These are phyloP conservation scores for Mycena polygramma DNA, from an alignment of 768 basidiomycete genomes.

Conservation along the genomic window DNA sequence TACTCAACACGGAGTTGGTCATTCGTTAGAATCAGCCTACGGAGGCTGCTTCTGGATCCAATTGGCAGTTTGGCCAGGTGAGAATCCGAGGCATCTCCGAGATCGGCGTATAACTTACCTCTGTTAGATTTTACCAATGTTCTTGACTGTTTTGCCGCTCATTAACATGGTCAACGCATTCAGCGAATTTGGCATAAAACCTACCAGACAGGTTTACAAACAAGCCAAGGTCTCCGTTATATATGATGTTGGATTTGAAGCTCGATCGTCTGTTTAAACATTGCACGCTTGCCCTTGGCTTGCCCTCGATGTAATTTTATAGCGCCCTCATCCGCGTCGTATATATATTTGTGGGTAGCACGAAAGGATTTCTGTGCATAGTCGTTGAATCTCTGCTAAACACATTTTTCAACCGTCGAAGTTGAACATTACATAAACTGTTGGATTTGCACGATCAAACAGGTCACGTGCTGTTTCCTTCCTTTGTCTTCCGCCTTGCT, in stretches of 20 bases:
- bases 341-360: too few relatives aligned
- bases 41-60: not conserved
- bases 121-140: slow-evolving; percentile 16
- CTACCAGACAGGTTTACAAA: not conserved
- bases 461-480: too few relatives aligned
- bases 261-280: too few relatives aligned
- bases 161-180: slow-evolving; percentile 8
- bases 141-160: slow-evolving; percentile 16
- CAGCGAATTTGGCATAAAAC: slow-evolving; percentile 14
- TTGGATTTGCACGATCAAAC: too few relatives aligned
- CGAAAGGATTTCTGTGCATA: too few relatives aligned
- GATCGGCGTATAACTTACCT: not conserved
- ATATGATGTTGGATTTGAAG: not conserved
- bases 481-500: too few relatives aligned
- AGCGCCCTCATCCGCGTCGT: too few relatives aligned
- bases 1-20: slow-evolving; percentile 20
- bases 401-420: too few relatives aligned
- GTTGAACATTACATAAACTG: too few relatives aligned
- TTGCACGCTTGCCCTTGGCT: too few relatives aligned
- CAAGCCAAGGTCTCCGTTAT: not conserved
- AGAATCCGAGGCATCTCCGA: not conserved
- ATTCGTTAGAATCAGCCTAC: slow-evolving; percentile 4
- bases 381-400: too few relatives aligned
- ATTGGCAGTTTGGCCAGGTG: slow-evolving; percentile 28
- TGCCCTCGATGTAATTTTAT: too few relatives aligned